phyloP scores from a whole-genome alignment of 1,284 basidiomycete genomes.

The Ceratobasidium sp. region DNA sequence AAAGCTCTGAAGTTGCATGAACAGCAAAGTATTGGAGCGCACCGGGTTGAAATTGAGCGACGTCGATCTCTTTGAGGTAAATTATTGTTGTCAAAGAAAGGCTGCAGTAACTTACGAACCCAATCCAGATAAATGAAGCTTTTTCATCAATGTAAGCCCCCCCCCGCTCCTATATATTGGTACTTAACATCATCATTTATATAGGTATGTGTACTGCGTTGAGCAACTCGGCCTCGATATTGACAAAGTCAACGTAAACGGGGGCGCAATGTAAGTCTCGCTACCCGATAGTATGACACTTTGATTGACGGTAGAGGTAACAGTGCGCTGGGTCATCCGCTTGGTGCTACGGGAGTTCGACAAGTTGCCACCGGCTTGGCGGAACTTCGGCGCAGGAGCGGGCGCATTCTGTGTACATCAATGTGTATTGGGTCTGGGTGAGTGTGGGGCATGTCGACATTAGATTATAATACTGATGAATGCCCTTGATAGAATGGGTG shows the following conservation, averaged over 20 bases:
- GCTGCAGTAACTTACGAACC: background rate
- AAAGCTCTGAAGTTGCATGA: background rate
- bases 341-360: constrained; percentile 76
- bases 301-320: background rate
- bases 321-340: constrained; percentile 49
- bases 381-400: constrained; percentile 78
- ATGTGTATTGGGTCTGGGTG: constrained; percentile 44
- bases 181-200: background rate
- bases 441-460: background rate
- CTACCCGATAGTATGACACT: constrained; percentile 52
- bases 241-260: constrained; percentile 63
- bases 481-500: constrained; percentile 91
- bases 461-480: constrained; percentile 51
- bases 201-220: constrained; percentile 82
- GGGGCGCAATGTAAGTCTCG: constrained; percentile 55
- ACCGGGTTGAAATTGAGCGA: constrained; percentile 60
- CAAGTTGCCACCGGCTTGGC: constrained; percentile 89
- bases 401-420: constrained; percentile 71
- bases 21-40: constrained; percentile 61
- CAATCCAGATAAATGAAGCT: constrained; percentile 80
- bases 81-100: background rate
- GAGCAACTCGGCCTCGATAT: constrained; percentile 62
- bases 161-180: background rate
- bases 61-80: constrained; percentile 57
- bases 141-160: constrained; percentile 68